phyloP scores from a whole-genome alignment of 352 stramenopile species.

The Phytopythium sindhum region DNA sequence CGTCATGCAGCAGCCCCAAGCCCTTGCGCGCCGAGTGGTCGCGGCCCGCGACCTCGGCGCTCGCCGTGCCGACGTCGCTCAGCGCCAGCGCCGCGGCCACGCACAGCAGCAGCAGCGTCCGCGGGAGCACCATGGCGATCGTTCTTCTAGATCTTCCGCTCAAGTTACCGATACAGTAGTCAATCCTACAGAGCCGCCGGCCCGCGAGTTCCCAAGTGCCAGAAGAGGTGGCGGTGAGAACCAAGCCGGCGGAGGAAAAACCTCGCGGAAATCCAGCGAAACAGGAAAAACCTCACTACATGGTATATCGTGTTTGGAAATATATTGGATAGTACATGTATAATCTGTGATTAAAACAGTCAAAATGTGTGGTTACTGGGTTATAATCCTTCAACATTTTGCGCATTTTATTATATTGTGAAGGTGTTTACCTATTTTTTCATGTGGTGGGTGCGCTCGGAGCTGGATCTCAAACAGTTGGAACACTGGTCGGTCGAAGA shows the following conservation, averaged over 20 bases:
- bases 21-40: not conserved
- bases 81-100: constrained; percentile 27
- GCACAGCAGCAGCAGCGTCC: constrained; percentile 32
- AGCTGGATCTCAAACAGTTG: not conserved
- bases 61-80: constrained; percentile 16
- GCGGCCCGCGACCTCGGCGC: not conserved
- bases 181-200: not conserved
- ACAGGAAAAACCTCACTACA: no score
- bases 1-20: not conserved
- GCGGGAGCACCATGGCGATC: constrained; percentile 34
- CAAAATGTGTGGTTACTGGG: no score
- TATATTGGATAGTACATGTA: no score
- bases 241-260: no score
- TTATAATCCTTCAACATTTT: no score
- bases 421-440: no score
- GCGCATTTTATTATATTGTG: no score
- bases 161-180: not conserved
- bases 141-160: not conserved
- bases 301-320: no score
- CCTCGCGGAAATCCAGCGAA: no score
- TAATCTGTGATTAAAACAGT: no score
- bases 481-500: no score
- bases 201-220: not conserved
- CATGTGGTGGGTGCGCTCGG: not conserved
- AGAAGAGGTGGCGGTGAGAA: no score